These are phyloP conservation scores for Erodium moschatum DNA, from an alignment of 441 rosid genomes.

Conservation along the genomic window DNA sequence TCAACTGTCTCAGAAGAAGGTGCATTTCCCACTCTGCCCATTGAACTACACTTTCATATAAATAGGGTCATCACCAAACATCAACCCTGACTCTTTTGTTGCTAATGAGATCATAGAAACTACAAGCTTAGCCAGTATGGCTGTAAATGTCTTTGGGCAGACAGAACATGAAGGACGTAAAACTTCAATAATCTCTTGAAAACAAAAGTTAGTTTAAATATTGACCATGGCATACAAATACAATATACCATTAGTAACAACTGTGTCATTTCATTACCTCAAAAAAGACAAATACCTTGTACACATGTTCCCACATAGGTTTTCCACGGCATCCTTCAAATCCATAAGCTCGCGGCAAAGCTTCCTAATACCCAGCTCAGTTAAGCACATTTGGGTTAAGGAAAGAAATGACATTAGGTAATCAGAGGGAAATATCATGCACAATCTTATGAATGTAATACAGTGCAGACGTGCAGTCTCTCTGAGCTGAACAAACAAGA, in stretches of 20 bases:
- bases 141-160: constrained; percentile 71
- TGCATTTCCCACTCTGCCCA: constrained; percentile 90
- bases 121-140: constrained; percentile 61
- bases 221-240: too few species aligned
- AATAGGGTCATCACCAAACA: constrained; percentile 78
- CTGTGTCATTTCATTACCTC: constrained; percentile 39
- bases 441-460: too few species aligned
- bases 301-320: constrained; percentile 68
- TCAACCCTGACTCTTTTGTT: constrained; percentile 53
- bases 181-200: constrained; percentile 52
- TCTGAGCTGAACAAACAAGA: too few species aligned
- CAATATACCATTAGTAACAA: constrained; percentile 7
- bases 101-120: constrained; percentile 61
- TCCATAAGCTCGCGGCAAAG: constrained; percentile 93
- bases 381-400: too few species aligned
- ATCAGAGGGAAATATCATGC: too few species aligned
- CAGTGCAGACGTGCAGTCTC: too few species aligned
- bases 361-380: constrained; percentile 70
- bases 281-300: constrained; percentile 78
- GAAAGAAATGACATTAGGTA: too few species aligned
- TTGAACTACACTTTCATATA: constrained; percentile 77
- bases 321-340: constrained; percentile 89
- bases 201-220: not conserved
- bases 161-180: constrained; percentile 63
- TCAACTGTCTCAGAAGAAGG: constrained; percentile 64